Evolutionary conservation across 768 basidiomycete species (phyloP), one percentile per base, ranked within the genome.

Genomic region (Leccinum uliginosum): DNA sequence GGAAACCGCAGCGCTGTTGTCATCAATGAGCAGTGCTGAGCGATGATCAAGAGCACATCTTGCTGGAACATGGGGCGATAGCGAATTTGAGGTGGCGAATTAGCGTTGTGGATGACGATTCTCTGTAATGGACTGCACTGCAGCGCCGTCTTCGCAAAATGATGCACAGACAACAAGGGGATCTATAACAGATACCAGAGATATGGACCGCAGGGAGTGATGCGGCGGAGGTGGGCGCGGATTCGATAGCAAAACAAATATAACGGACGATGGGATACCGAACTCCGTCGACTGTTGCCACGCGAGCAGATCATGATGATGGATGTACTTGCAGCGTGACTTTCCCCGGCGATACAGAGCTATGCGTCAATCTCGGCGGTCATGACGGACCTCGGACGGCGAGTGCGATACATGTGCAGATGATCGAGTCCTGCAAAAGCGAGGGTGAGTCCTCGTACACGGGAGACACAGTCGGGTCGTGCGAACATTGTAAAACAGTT

Each of bases 401-500:
- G 62, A 85, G 81, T 38, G 82, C 83, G 55, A 83, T 78, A 70
- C 83, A 84, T 57, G 83, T 81, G 74, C 83, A 84, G 60, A 85
- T 83, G 57, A 85, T 68, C 34, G 82, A 86, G 67, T 91, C 90
- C 91, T 93, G 71, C 51, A 44, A 59, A 56, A 54, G 45, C 15
- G 43, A 49, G 45, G 24, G 61, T 66, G 17, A 61, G 53, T 34
- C 21, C 23, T 38, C 38, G 38, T 61, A 59, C 58, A 57, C 19
- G 21, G 21, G 45, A 54, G 30, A 55, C n/a, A 54, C 15, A 43
- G 51, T 49, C 43, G 45, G 58, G 26, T 34, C 45, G 53, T 51
- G 75, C 88, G 60, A 73, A 91, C 91, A 67, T 90, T 93, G 48
- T 79, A 78, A 73, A 81, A 91, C 67, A 93, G 77, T 72, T 93